Percentiles rank a stretch among this genome's conserved stretches.
Evolutionary conservation across 176 grass and related monocot species (phyloP).

Genomic region (Oryza australiensis): DNA sequence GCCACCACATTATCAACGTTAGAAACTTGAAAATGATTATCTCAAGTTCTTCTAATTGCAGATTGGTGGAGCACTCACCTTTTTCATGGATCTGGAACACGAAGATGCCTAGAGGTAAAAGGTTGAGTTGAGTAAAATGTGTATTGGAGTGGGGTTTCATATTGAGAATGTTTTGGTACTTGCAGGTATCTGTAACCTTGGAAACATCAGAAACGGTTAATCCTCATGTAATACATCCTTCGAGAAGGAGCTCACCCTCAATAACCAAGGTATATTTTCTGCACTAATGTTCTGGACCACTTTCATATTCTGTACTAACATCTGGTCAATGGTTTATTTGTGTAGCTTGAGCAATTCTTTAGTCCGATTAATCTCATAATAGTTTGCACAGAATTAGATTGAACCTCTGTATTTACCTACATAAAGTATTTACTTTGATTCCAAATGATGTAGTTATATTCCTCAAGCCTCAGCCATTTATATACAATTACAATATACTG

Average conservation of each 20-base stretch:
- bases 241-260: conserved; percentile 82
- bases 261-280: conserved; percentile 79
- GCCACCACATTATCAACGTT: neutral
- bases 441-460: conserved; percentile 23
- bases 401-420: conserved; percentile 18
- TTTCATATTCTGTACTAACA: conserved; percentile 1
- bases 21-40: conserved; percentile 13
- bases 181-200: conserved; percentile 86
- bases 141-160: conserved; percentile 15
- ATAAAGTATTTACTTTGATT: conserved; percentile 12
- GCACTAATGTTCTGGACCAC: conserved; percentile 25
- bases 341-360: conserved; percentile 28
- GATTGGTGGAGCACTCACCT: conserved; percentile 88
- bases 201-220: conserved; percentile 92
- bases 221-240: conserved; percentile 84
- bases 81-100: conserved; percentile 75
- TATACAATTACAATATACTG: neutral
- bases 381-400: neutral
- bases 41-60: conserved; percentile 40
- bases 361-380: neutral
- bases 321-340: neutral
- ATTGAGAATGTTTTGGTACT: conserved; percentile 22
- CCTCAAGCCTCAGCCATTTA: neutral
- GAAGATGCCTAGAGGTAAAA: conserved; percentile 88
- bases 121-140: conserved; percentile 9